Evolutionary conservation across 2,329 filamentous ascomycete genomes (phyloP).

Genomic region (Talaromyces sp.): DNA sequence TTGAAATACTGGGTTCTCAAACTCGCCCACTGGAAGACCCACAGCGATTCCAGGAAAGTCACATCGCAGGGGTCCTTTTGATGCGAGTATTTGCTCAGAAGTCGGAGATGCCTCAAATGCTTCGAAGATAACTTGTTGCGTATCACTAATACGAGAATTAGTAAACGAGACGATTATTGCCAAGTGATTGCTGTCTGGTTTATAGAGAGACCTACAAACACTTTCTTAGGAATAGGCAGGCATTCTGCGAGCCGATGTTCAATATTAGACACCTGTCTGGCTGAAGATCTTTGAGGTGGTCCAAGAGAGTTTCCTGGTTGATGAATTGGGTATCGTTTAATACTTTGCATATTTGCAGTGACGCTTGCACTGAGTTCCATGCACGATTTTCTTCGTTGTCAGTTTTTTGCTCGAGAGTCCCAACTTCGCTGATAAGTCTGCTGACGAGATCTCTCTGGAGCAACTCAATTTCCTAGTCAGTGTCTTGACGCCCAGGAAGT

Average conservation of each 20-base stretch:
- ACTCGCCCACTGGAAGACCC: conserved; percentile 37
- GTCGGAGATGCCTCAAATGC: conserved; percentile 55
- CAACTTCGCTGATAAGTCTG: neutral
- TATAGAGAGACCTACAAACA: conserved; percentile 13
- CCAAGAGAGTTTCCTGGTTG: conserved; percentile 16
- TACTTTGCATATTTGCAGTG: conserved; percentile 13
- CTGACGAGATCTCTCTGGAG: neutral
- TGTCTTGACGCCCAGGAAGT: neutral
- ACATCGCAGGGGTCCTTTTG: conserved; percentile 50
- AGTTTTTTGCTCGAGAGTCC: neutral
- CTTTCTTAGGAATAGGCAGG: conserved; percentile 36
- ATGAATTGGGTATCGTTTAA: conserved; percentile 13
- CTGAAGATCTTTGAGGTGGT: conserved; percentile 15
- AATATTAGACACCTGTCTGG: conserved; percentile 33
- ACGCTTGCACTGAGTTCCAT: neutral
- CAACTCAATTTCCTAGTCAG: neutral
- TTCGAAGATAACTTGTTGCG: conserved; percentile 47
- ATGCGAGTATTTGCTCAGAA: conserved; percentile 48
- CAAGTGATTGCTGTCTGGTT: neutral
- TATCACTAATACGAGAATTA: neutral
- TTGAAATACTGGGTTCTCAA: conserved; percentile 16
- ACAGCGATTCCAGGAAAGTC: conserved; percentile 55
- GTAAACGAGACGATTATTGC: neutral
- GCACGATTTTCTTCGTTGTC: neutral
- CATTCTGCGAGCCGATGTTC: conserved; percentile 45